A percentile compares a stretch with the other conserved stretches of the same genome.
Evolutionary conservation across 805 yeast genomes (phyloP).

Genomic region (Yamadazyma sp.): DNA sequence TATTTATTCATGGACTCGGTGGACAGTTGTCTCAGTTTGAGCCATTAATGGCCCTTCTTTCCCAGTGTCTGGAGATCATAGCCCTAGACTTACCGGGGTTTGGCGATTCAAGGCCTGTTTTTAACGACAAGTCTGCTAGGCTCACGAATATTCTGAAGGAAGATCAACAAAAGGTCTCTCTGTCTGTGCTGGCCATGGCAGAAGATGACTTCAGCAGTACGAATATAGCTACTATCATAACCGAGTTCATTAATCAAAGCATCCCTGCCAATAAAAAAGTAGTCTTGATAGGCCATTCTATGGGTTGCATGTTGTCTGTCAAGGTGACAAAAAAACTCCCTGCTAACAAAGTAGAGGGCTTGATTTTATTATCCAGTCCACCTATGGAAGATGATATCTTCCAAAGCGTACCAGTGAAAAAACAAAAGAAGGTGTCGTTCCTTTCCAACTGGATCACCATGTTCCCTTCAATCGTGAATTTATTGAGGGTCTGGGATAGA

Average conservation of each 20-base stretch:
- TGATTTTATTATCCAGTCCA: slow-evolving; percentile 54
- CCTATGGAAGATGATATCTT: slow-evolving; percentile 22
- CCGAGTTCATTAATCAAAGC: slow-evolving; percentile 35
- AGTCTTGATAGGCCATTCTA: slow-evolving; percentile 67
- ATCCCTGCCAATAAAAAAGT: slow-evolving; percentile 43
- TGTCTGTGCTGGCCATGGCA: slow-evolving; percentile 28
- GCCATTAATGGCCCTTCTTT: slow-evolving; percentile 60
- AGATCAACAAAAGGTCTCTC: slow-evolving; percentile 33
- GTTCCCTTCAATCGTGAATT: slow-evolving; percentile 50
- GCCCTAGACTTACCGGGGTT: slow-evolving; percentile 88
- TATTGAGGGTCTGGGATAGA: slow-evolving; percentile 59
- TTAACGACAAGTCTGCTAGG: slow-evolving; percentile 15
- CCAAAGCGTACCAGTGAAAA: neutral
- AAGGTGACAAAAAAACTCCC: slow-evolving; percentile 44
- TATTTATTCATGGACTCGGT: slow-evolving; percentile 86
- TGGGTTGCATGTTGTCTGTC: slow-evolving; percentile 62
- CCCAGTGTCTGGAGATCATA: slow-evolving; percentile 61
- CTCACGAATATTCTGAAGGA: slow-evolving; percentile 25
- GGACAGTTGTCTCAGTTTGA: slow-evolving; percentile 89
- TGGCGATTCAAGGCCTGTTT: slow-evolving; percentile 50
- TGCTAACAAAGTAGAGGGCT: slow-evolving; percentile 42
- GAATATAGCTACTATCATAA: slow-evolving; percentile 39
- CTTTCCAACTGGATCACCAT: slow-evolving; percentile 28
- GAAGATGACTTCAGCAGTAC: slow-evolving; percentile 45
- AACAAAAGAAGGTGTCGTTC: slow-evolving; percentile 5